Evolutionary conservation across 2,329 filamentous ascomycete genomes (phyloP).

Genomic region (Diaporthe sp.): DNA sequence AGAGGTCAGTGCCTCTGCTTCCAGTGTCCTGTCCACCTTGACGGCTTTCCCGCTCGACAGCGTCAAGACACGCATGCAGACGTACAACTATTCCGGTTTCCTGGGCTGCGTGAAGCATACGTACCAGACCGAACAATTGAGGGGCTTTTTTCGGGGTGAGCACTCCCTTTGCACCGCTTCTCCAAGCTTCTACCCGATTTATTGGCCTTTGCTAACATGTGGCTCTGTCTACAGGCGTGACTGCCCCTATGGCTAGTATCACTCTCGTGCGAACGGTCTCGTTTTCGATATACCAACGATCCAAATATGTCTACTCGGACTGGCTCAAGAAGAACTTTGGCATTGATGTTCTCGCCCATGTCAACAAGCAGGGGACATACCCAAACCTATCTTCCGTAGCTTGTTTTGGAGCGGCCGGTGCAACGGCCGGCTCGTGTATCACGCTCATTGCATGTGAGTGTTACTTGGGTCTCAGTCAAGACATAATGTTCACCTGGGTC

Average conservation of each 20-base stretch:
- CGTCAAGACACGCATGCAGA: conserved; percentile 91
- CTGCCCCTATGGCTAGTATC: conserved; percentile 77
- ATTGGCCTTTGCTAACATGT: conserved; percentile 2
- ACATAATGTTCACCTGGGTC: background rate
- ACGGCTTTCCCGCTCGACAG: conserved; percentile 89
- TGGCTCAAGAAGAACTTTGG: conserved; percentile 77
- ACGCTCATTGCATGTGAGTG: conserved; percentile 81
- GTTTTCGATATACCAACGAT: conserved; percentile 74
- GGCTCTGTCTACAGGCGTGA: conserved; percentile 68
- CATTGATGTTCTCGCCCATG: conserved; percentile 79
- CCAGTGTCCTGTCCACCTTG: conserved; percentile 83
- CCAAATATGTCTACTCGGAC: conserved; percentile 80
- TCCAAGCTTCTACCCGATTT: background rate
- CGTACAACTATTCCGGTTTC: conserved; percentile 83
- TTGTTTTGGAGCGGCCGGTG: conserved; percentile 84
- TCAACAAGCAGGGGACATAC: conserved; percentile 77
- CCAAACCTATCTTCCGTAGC: conserved; percentile 80
- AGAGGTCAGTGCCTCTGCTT: conserved; percentile 82
- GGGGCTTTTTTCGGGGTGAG: conserved; percentile 85
- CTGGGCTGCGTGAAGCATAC: conserved; percentile 81
- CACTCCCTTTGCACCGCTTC: conserved; percentile 33
- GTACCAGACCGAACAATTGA: conserved; percentile 79
- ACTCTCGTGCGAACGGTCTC: conserved; percentile 57
- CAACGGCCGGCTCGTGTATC: conserved; percentile 83
- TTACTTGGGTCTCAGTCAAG: background rate